Evolutionary conservation across 1,284 basidiomycete species (phyloP), one percentile per base, ranked within the genome.

Genomic region (Leccinum fallax): DNA sequence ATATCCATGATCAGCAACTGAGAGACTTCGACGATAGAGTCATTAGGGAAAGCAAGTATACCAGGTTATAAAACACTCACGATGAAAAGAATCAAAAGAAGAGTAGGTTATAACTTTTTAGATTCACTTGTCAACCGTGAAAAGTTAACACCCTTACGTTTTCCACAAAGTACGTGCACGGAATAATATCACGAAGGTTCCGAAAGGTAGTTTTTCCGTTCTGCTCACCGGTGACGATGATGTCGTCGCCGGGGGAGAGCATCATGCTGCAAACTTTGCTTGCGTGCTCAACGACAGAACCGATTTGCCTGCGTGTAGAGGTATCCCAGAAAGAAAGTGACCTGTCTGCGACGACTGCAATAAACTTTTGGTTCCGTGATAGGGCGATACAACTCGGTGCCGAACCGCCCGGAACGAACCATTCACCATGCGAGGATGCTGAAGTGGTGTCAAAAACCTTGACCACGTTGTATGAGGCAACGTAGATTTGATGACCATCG

Each of bases 1-100:
- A 63, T 34, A 6, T 10, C 28, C 11, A 52, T 30, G 11, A 65
- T 36, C 1, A 58, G 63, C 4, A 64, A 7, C 59, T 57, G 2
- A 4, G 19, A 32, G 30, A 30, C 30, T 30, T 30, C 30, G 6
- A 30, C 9, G 30, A 30, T 30, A 30, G 6, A 30, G 30, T 30
- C 9, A 10, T 30, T 30, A 30, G 30, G 30, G 30, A 0, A 30
- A 30, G 30, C 30, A 30, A 30, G 30, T 30, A 30, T 30, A 10
- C 9, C 30, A 30, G 30, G 30, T 30, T 30, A 30, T 5, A 36
- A 53, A 13, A 34, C 15, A 36, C 53, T 36, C n/a, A 53, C 53
- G 10, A 21, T 34, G n/a, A 8, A 7, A 21, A 8, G 19, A 6
- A 9, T 34, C 2, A 40, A 8, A 36, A 26, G 19, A n/a, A 34